Evolutionary conservation across 345 rosid species (phyloP).

Genomic region (Syzygium oleosum): DNA sequence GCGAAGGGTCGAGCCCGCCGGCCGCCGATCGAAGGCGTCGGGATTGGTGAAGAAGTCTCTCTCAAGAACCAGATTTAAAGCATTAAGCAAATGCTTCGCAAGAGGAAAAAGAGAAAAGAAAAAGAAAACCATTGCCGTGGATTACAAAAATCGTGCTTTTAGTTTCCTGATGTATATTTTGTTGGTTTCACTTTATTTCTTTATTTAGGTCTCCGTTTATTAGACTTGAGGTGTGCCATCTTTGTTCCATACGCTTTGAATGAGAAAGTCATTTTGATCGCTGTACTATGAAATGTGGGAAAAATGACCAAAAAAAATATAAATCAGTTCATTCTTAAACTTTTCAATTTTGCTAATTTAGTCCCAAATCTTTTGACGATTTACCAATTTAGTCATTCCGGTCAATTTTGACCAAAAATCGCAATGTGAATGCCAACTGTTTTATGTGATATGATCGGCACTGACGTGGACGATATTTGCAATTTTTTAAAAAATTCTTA

Average conservation of each 20-base stretch:
- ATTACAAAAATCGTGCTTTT: not conserved
- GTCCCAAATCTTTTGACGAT: too few relatives aligned
- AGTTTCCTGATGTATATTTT: too few relatives aligned
- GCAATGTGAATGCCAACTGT: accelerated
- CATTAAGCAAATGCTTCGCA: slow-evolving; percentile 87
- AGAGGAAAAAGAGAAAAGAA: too few relatives aligned
- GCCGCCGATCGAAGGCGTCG: slow-evolving; percentile 63
- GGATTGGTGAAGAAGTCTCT: slow-evolving; percentile 77
- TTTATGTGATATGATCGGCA: too few relatives aligned
- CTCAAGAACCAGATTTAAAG: slow-evolving; percentile 92
- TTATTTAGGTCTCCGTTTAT: not conserved
- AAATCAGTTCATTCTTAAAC: too few relatives aligned
- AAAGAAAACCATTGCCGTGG: not conserved
- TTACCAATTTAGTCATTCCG: not conserved
- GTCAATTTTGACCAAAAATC: accelerated
- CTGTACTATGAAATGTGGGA: not conserved
- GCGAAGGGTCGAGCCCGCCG: slow-evolving; percentile 27
- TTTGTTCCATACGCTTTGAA: not conserved
- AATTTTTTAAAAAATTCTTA: too few relatives aligned
- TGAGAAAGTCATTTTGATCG: not conserved
- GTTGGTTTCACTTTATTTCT: too few relatives aligned
- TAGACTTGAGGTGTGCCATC: not conserved
- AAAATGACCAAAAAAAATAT: too few relatives aligned
- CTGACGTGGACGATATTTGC: too few relatives aligned
- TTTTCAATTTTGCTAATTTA: too few relatives aligned